Base-by-base conservation (phyloP, 2,329 filamentous ascomycete genomes). In the Paracamarosporium sp. region DNA sequence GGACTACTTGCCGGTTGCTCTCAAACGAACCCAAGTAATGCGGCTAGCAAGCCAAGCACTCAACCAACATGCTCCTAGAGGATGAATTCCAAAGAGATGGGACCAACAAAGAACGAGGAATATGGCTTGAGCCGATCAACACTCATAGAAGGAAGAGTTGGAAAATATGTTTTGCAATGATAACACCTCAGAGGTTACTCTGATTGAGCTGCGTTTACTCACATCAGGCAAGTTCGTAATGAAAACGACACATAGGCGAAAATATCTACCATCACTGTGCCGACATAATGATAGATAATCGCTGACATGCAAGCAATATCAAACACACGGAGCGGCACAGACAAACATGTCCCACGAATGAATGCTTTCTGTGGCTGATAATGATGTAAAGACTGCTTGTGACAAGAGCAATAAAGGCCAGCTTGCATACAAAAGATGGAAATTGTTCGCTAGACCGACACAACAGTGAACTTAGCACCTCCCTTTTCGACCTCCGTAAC, bases 51-150 rank as follows among this genome's bases (percentile, higher is more conserved):
- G 20, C 71, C 72, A 24, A 63, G 45, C 9, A 57, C 61, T 0
- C 65, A 44, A n/a, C 78, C 85, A 0, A 78, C 64, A 61, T 78
- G 83, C 15, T 40, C 52, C 3, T 53, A 27, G 24, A 22, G 27
- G 7, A 20, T 1, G 20, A 8, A 5, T 8, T 17, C 2, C 6
- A 17, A 38, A n/a, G 15, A 6, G 4, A 3, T 38, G n/a, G 5
- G 6, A 9, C 6, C 4, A 5, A 5, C n/a, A 7, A n/a, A 20
- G 35, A 17, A n/a, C 5, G n/a, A 17, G 4, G n/a, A 20, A 38
- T 20, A 2, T 2, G 6, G 17, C n/a, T 20, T 5, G 35, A 17
- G 2, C 9, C 6, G 35, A n/a, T n/a, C n/a, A n/a, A n/a, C n/a
- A n/a, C n/a, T n/a, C n/a, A n/a, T n/a, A n/a, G n/a, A n/a, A n/a